These are phyloP conservation scores for Moesziomyces antarcticus DNA, from an alignment of 1,284 basidiomycete genomes.

Conservation along the genomic window DNA sequence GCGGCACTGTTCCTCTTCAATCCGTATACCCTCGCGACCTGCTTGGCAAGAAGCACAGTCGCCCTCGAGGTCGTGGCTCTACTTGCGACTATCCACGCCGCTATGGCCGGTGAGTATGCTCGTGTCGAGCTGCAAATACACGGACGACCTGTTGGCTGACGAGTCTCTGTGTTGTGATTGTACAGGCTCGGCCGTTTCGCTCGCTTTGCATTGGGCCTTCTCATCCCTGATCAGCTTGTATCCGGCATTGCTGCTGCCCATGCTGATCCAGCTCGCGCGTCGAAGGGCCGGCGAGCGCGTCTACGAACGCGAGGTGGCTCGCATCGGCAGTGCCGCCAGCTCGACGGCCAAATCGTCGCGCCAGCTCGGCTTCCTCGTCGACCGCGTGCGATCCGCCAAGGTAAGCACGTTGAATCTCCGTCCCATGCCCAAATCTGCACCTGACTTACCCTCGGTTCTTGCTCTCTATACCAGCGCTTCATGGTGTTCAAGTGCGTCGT, in stretches of 20 bases:
- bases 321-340: constrained; percentile 16
- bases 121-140: too few relatives aligned
- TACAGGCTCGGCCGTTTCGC: constrained; percentile 27
- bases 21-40: constrained; percentile 83
- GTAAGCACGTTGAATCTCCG: not conserved
- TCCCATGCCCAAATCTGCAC: not conserved
- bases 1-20: constrained; percentile 78
- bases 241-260: constrained; percentile 76
- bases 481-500: constrained; percentile 29
- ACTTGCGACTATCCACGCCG: constrained; percentile 78
- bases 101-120: constrained; percentile 74
- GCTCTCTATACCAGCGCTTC: constrained; percentile 4
- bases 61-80: constrained; percentile 80
- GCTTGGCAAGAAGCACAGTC: constrained; percentile 81
- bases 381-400: constrained; percentile 44
- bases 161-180: not conserved
- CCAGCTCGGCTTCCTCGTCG: constrained; percentile 59
- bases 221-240: constrained; percentile 69
- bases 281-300: constrained; percentile 70
- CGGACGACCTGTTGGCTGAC: not conserved
- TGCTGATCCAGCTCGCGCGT: constrained; percentile 74
- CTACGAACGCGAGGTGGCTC: constrained; percentile 25
- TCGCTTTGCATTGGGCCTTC: constrained; percentile 19
- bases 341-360: constrained; percentile 15
- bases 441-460: not conserved